Evolutionary conservation across 805 yeast genomes (phyloP).

Genomic region (Schizosaccharomyces japonicus): DNA sequence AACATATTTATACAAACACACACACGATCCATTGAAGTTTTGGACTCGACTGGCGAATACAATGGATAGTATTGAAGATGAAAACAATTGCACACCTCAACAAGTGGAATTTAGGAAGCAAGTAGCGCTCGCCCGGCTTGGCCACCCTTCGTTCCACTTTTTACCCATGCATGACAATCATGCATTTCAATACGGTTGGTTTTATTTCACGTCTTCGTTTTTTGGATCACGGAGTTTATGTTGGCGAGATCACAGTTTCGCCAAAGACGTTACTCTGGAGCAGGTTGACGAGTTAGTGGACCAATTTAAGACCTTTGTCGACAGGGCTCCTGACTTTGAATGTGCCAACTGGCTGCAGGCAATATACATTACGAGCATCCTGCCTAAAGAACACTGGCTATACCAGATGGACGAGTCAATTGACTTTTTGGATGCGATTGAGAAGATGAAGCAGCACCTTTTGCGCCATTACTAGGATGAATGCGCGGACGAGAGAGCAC

Average conservation of each 20-base stretch:
- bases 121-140: not conserved
- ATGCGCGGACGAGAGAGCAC: too few relatives aligned
- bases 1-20: not conserved
- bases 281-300: not conserved
- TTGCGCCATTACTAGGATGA: too few relatives aligned
- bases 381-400: not conserved
- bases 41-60: not conserved
- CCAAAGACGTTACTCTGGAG: too few relatives aligned
- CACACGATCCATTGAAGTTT: not conserved
- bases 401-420: not conserved
- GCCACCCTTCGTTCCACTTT: constrained; percentile 1
- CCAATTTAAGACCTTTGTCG: not conserved
- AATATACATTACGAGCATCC: not conserved
- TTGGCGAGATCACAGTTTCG: too few relatives aligned
- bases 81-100: not conserved
- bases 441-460: not conserved
- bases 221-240: too few relatives aligned
- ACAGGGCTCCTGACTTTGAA: not conserved
- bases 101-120: not conserved
- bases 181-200: not conserved
- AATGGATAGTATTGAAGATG: not conserved
- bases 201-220: not conserved
- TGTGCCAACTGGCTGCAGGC: not conserved
- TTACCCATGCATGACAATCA: not conserved
- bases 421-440: not conserved